Evolutionary conservation across 140 eudicot species (phyloP), one percentile per base, ranked within the genome.

Genomic region (Cichorium intybus): DNA sequence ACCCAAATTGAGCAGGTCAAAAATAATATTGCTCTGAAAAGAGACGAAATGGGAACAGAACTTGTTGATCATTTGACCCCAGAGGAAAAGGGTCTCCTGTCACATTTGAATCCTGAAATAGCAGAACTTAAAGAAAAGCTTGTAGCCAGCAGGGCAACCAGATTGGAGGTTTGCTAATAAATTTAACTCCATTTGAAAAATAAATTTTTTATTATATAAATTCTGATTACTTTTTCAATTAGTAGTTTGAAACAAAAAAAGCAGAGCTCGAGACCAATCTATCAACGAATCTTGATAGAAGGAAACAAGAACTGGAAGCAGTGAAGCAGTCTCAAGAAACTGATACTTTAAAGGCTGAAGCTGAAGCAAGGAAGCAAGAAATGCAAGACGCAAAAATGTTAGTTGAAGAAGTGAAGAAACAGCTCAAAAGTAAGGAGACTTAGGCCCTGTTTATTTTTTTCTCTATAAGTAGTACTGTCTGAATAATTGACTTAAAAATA

Each of bases 191-290:
- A n/a, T n/a, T n/a, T n/a, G n/a, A n/a, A n/a, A n/a, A n/a, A n/a
- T n/a, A n/a, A n/a, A n/a, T n/a, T n/a, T n/a, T n/a, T n/a, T n/a
- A n/a, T n/a, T n/a, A n/a, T n/a, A n/a, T n/a, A n/a, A n/a, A n/a
- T n/a, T n/a, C n/a, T n/a, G n/a, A n/a, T n/a, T n/a, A n/a, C n/a
- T n/a, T n/a, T n/a, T n/a, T n/a, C n/a, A 24, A 57, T 67, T 55
- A 55, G 56, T n/a, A 89, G 99, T 80, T 82, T 26, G 97, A 94
- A 77, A 80, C 99, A 70, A 94, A 88, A 84, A 84, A 78, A 77
- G 73, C 86, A 39, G 99, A 94, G 87, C 97, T 94, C 35, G 99
- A 94, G 86, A 84, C 90, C 75, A 94, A 89, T 76, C 84, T 86
- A 10, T 89, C 99, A 52, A 84, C 99, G 47, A 94, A 94, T 78